Percentiles rank a stretch among this genome's conserved stretches.
Conservation (phyloP, 306 rosid species). For the Citrullus amarus region DNA sequence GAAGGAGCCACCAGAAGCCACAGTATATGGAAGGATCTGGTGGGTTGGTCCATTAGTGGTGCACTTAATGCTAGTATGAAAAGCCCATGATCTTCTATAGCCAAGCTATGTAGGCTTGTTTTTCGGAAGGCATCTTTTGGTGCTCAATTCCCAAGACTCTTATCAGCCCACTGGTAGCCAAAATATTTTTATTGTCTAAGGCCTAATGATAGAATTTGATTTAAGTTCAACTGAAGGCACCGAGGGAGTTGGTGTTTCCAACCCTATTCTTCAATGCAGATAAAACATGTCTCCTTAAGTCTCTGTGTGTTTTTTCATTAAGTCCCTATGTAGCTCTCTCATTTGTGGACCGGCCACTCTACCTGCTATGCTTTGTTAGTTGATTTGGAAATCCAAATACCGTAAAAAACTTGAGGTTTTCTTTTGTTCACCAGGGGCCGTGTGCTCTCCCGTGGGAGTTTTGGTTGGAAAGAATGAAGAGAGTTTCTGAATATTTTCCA, state of each 20-base stretch:
- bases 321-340: too few relatives aligned
- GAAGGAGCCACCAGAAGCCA: not conserved
- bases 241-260: too few relatives aligned
- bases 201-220: not conserved
- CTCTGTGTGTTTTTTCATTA: too few relatives aligned
- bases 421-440: not conserved
- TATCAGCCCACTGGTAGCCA: not conserved
- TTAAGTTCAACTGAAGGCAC: not conserved
- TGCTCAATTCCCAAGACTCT: not conserved
- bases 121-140: not conserved
- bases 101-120: not conserved
- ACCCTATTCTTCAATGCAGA: too few relatives aligned
- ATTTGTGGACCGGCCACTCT: too few relatives aligned
- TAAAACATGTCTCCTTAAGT: too few relatives aligned
- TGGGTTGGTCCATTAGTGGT: not conserved
- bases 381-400: too few relatives aligned
- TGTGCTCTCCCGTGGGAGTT: not conserved
- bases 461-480: not conserved
- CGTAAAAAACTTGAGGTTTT: not conserved
- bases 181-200: not conserved
- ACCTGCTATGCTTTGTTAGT: too few relatives aligned
- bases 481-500: not conserved
- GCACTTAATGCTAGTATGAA: not conserved
- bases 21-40: not conserved
- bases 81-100: not conserved